Base-by-base conservation (phyloP, 345 rosid genomes). In the Citrus glauca region DNA sequence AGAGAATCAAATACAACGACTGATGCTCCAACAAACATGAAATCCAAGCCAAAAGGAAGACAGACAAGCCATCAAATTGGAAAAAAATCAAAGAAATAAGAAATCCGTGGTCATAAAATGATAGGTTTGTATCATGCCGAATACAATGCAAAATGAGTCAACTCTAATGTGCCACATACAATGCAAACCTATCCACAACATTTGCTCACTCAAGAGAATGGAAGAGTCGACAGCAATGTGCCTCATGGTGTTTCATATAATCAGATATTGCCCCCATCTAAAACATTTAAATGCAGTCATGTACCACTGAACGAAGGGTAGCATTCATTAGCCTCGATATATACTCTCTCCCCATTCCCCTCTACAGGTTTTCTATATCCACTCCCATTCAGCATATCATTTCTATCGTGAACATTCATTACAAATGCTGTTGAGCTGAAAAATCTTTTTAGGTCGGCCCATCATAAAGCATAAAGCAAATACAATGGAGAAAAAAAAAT, bases 401-500 rank as follows among this genome's bases (percentile, higher is more conserved):
- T 32, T 71, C n/a, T 33, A 28, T 70, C 38, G 20, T 30, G 38
- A 53, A 56, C 25, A 53, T 28, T 38, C 62, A 38, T 28, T 20
- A 9, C 38, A 53, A 13, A 33, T 30, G 69, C 48, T 35, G 62
- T 30, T 69, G 42, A 71, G 25, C 55, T 16, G 7, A 28, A 10
- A 5, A 71, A 71, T 16, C 19, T 53, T 50, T 30, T 9, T 35
- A 63, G 69, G 71, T 63, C 50, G 1, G 61, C 57, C 9, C 4
- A 61, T 64, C 69, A 57, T 53, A 70, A 37, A 38, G 27, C 64
- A 66, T 73, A 6, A 57, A 64, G 63, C 69, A 62, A 70, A 50
- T 55, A n/a, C 68, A 69, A 77, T 5, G 9, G 13, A 42, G 0
- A 55, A 37, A 37, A 67, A 35, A 30, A 66, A 68, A 30, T 24